Evolutionary conservation across 148 eudicot species (phyloP).

Genomic region (Rhododendron ferrugineum): DNA sequence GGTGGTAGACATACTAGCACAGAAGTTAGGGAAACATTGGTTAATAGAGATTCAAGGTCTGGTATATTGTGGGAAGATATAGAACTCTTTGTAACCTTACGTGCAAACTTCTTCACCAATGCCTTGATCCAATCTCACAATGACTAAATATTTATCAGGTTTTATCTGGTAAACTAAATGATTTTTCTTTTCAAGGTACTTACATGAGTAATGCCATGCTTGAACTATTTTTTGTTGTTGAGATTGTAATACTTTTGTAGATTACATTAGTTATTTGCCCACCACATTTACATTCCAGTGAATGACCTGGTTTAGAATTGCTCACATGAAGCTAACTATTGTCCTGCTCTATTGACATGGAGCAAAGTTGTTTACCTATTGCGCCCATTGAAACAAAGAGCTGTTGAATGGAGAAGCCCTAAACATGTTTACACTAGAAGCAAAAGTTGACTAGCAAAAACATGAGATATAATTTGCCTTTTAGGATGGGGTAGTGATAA

Average conservation of each 20-base stretch:
- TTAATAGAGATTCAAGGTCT: neutral
- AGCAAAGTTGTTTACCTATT: no score
- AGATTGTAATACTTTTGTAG: neutral
- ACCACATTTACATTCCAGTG: neutral
- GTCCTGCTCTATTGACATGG: no score
- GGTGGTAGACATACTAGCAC: neutral
- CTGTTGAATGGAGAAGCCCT: no score
- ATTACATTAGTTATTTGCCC: neutral
- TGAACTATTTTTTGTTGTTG: neutral
- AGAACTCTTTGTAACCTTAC: neutral
- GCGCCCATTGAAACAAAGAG: no score
- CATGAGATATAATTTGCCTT: no score
- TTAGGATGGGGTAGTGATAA: no score
- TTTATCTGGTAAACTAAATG: neutral
- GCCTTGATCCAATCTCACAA: neutral
- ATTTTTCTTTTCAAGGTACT: neutral
- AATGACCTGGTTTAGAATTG: no score
- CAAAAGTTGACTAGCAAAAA: no score
- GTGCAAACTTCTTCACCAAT: neutral
- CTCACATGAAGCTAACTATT: no score
- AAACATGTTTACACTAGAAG: no score
- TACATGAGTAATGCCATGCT: neutral
- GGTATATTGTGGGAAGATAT: neutral
- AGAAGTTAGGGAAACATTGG: neutral
- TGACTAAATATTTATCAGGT: neutral